phyloP scores from a whole-genome alignment of 805 yeast species.

The Teunomyces aglyptinius region DNA sequence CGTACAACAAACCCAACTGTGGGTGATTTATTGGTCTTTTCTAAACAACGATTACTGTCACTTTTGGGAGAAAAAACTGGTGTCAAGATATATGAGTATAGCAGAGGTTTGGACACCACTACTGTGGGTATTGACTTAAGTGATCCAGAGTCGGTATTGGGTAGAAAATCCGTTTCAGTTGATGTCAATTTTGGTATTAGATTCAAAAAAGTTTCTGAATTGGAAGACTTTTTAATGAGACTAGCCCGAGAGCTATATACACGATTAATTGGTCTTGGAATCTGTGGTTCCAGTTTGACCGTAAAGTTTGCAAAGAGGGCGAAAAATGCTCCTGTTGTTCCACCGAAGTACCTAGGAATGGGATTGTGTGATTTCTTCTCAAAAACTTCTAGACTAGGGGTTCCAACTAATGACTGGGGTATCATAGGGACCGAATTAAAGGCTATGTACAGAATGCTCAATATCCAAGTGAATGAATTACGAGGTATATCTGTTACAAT shows the following conservation, averaged over 20 bases:
- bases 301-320: constrained; percentile 67
- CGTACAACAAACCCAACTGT: constrained; percentile 27
- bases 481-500: constrained; percentile 79
- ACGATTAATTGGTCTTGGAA: constrained; percentile 47
- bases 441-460: constrained; percentile 52
- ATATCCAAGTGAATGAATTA: constrained; percentile 63
- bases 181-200: constrained; percentile 93
- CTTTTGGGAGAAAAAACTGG: constrained; percentile 74
- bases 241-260: constrained; percentile 58
- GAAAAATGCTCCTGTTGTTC: constrained; percentile 64
- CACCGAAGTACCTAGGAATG: constrained; percentile 81
- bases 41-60: constrained; percentile 36
- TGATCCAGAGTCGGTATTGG: constrained; percentile 44
- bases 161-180: constrained; percentile 76
- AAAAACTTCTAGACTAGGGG: constrained; percentile 58
- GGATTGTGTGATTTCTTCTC: constrained; percentile 71
- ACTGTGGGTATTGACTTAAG: constrained; percentile 51
- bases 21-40: constrained; percentile 34
- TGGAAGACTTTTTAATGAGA: constrained; percentile 59
- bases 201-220: constrained; percentile 57
- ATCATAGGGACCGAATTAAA: constrained; percentile 59
- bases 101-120: constrained; percentile 68
- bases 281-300: constrained; percentile 56
- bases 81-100: constrained; percentile 52
- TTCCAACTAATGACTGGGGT: constrained; percentile 59